Evolutionary conservation across 139 green algal species (phyloP).

Genomic region (Trebouxia sp.): DNA sequence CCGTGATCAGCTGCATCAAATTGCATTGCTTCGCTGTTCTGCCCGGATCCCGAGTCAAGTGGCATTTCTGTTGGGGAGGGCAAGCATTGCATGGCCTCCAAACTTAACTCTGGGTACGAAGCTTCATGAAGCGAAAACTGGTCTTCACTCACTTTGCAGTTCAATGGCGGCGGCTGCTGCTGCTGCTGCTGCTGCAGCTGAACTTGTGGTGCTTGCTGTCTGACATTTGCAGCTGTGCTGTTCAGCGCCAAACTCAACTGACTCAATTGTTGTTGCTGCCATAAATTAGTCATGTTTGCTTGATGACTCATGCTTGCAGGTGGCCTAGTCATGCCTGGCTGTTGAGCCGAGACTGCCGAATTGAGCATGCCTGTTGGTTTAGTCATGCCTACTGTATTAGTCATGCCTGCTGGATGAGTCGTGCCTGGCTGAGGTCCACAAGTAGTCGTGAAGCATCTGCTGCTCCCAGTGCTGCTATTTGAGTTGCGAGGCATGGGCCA

Average conservation of each 20-base stretch:
- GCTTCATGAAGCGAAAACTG: not conserved
- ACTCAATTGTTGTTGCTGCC: constrained; percentile 10
- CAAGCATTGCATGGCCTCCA: not conserved
- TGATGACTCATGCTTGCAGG: no score
- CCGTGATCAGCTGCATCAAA: constrained; percentile 13
- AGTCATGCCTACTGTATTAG: no score
- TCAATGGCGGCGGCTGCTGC: not conserved
- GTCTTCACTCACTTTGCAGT: not conserved
- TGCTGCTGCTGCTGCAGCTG: not conserved
- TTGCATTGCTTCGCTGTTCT: not conserved
- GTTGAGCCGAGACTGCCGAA: no score
- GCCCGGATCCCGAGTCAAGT: not conserved
- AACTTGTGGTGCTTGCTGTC: not conserved
- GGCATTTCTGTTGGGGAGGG: not conserved
- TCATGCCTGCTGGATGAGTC: not conserved
- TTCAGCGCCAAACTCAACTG: no score
- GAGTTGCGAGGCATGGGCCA: not conserved
- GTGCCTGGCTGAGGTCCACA: not conserved
- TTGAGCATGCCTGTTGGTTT: no score
- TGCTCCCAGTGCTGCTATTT: not conserved
- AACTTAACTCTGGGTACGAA: not conserved
- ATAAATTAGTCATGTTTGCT: not conserved
- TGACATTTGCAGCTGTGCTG: no score
- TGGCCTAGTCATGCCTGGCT: not conserved
- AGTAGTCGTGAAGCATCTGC: not conserved